A percentile compares a stretch with the other conserved stretches of the same genome.
Conservation (phyloP, 139 green algal genomes). For the Mesostigma viride region DNA sequence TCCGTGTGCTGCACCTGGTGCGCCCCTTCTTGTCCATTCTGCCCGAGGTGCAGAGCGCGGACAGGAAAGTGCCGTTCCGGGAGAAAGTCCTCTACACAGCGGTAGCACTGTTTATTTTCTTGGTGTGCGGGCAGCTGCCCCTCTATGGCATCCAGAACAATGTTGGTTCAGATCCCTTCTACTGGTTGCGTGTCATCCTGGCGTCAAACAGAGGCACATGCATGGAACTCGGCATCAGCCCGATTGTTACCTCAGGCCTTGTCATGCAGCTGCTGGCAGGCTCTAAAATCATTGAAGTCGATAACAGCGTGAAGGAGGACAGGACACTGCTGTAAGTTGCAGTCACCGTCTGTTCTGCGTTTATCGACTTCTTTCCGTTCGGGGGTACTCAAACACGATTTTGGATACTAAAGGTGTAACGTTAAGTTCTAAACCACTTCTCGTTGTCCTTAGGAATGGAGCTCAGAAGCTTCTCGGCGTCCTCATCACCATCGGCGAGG, state of each 20-base stretch:
- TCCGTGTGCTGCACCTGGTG: constrained; percentile 68
- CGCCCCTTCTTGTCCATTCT: constrained; percentile 74
- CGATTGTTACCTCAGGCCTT: constrained; percentile 91
- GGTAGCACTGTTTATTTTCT: constrained; percentile 90
- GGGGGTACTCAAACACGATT: too few species aligned
- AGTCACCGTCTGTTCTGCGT: neutral
- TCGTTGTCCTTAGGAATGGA: constrained; percentile 51
- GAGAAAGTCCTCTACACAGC: constrained; percentile 85
- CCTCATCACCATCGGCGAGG: constrained; percentile 97
- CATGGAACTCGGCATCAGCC: constrained; percentile 96
- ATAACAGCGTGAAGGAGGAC: constrained; percentile 92
- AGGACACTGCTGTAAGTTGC: constrained; percentile 69
- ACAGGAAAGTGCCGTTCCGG: constrained; percentile 63
- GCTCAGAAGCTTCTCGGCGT: constrained; percentile 94
- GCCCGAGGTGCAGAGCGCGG: constrained; percentile 62
- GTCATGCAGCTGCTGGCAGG: constrained; percentile 95
- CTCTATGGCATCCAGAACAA: constrained; percentile 92
- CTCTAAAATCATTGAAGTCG: constrained; percentile 95
- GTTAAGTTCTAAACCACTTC: neutral
- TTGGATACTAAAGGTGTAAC: too few species aligned
- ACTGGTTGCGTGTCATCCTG: constrained; percentile 97
- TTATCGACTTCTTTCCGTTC: too few species aligned
- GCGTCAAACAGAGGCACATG: constrained; percentile 87
- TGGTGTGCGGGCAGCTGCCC: constrained; percentile 94
- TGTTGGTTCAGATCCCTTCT: constrained; percentile 83